Conservation (phyloP, 2,329 filamentous ascomycete species). For the Penicillium paneum region DNA sequence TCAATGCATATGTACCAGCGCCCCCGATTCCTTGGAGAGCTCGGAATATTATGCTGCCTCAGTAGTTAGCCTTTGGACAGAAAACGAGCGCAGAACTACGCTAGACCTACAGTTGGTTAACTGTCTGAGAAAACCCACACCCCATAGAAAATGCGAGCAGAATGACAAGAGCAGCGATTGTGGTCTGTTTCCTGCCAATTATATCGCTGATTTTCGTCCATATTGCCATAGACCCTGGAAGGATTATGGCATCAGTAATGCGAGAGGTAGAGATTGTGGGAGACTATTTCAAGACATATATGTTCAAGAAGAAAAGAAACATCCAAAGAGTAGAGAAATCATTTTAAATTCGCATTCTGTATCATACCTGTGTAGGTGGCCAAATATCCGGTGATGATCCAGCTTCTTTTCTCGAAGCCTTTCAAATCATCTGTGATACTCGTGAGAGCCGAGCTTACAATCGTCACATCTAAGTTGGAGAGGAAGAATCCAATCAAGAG, state of each 20-base stretch:
- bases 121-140: constrained; percentile 31
- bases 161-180: constrained; percentile 25
- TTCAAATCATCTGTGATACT: constrained; percentile 34
- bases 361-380: constrained; percentile 34
- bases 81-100: not conserved
- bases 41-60: constrained; percentile 30
- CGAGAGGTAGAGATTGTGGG: not conserved
- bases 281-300: not conserved
- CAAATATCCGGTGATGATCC: constrained; percentile 37
- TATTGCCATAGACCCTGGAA: constrained; percentile 30
- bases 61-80: not conserved
- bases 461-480: constrained; percentile 34
- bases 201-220: constrained; percentile 36
- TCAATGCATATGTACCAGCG: constrained; percentile 30
- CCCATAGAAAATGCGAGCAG: constrained; percentile 33
- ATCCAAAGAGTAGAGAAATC: not conserved
- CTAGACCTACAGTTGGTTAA: constrained; percentile 28
- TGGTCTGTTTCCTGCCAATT: constrained; percentile 27
- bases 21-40: constrained; percentile 35
- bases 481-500: constrained; percentile 31
- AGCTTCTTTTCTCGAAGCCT: constrained; percentile 33
- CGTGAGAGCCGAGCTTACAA: constrained; percentile 37
- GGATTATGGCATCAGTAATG: not conserved
- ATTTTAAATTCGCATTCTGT: not conserved
- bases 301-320: not conserved